These are phyloP conservation scores for Salinomyces thailandicus DNA, from an alignment of 2,329 filamentous ascomycete species.

Conservation along the genomic window DNA sequence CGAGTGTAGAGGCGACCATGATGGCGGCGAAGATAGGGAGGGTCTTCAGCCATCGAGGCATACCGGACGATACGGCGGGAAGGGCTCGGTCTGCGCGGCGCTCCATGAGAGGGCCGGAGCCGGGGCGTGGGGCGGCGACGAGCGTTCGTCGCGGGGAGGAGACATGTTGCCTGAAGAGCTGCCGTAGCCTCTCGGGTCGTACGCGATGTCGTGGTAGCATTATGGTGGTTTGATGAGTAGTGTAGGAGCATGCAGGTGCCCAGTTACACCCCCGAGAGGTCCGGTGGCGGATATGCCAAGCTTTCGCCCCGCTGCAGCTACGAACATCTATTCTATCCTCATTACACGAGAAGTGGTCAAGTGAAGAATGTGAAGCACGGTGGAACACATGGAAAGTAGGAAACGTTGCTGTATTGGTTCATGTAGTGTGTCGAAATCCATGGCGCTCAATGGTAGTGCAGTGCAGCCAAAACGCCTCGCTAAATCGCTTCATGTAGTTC, in stretches of 20 bases:
- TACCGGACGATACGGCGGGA: slow-evolving; percentile 30
- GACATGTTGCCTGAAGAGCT: slow-evolving; percentile 7
- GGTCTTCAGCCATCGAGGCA: slow-evolving; percentile 42
- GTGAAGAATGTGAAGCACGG: too few relatives aligned
- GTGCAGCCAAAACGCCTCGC: background rate
- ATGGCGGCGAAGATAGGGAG: slow-evolving; percentile 70
- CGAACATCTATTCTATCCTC: too few relatives aligned
- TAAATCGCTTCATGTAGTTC: too few relatives aligned
- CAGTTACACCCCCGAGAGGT: too few relatives aligned
- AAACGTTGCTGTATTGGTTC: too few relatives aligned
- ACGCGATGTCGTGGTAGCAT: slow-evolving; percentile 17
- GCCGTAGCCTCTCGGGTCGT: slow-evolving; percentile 1
- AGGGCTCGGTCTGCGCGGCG: slow-evolving; percentile 45
- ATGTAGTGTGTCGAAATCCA: too few relatives aligned
- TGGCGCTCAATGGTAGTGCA: background rate
- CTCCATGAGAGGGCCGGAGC: slow-evolving; percentile 42
- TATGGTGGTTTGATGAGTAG: slow-evolving; percentile 3
- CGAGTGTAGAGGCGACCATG: slow-evolving; percentile 60
- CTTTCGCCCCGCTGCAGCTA: too few relatives aligned
- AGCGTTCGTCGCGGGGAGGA: slow-evolving; percentile 29
- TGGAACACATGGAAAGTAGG: too few relatives aligned
- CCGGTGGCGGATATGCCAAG: too few relatives aligned
- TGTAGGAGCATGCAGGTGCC: background rate
- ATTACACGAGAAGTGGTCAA: too few relatives aligned
- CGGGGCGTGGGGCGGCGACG: slow-evolving; percentile 40